Percentiles rank a stretch among this genome's conserved stretches.
Evolutionary conservation across 176 grass and related monocot genomes (phyloP).

Genomic region (Coix lacrymajobi): DNA sequence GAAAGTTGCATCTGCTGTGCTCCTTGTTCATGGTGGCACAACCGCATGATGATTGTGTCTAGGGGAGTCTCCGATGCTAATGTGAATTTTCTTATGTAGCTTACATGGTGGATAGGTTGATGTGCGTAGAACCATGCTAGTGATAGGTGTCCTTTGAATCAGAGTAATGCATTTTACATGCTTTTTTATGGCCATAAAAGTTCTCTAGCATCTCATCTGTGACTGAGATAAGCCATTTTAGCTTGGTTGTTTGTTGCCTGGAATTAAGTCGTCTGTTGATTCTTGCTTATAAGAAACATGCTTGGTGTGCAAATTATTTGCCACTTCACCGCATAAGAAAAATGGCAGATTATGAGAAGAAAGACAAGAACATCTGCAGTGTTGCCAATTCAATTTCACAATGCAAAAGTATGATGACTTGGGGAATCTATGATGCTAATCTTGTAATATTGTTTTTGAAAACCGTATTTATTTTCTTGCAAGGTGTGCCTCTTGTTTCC

Average conservation of each 20-base stretch:
- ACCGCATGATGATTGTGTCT: no score
- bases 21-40: no score
- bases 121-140: no score
- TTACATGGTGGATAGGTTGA: no score
- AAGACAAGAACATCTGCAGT: constrained; percentile 41
- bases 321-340: background rate
- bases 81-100: no score
- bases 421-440: constrained; percentile 52
- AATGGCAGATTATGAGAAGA: background rate
- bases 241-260: background rate
- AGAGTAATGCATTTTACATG: no score
- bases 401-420: constrained; percentile 30
- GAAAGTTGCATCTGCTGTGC: no score
- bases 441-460: background rate
- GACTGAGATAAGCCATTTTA: no score
- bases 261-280: background rate
- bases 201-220: no score
- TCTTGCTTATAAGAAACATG: background rate
- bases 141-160: no score
- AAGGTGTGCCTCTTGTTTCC: background rate
- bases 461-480: background rate
- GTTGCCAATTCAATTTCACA: background rate
- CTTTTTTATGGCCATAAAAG: no score
- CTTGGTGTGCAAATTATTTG: background rate
- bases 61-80: no score